Evolutionary conservation across 148 eudicot species (phyloP), one percentile per base, ranked within the genome.

Genomic region (Persicaria tinctoria): DNA sequence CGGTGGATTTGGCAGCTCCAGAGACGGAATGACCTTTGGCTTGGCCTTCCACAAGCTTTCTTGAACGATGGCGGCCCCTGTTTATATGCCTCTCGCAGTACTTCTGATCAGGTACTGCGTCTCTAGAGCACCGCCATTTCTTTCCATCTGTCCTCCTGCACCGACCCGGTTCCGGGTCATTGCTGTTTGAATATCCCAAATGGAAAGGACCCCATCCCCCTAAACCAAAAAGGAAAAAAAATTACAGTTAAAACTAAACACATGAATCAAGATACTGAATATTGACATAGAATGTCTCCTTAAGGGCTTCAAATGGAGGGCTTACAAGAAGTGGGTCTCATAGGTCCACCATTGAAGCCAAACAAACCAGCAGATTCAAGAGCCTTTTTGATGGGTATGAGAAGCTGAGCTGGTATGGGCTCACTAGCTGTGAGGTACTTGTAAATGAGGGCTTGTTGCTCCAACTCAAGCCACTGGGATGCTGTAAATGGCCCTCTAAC

Each of bases 1-100:
- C 16, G 44, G 70, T 46, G 44, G 73, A 23, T 73, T 51, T 74
- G 64, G 63, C 17, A 9, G 66, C 75, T 32, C 46, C 62, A 48
- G 57, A 8, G 56, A 72, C 74, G 57, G 74, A 72, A 72, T 72
- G 16, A 51, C 60, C 75, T 55, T 68, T 71, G 3, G 32, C 73
- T 71, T 79, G 86, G 86, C 82, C 84, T 84, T 84, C 86, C 97
- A 92, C 97, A 87, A 82, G 97, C 97, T 92, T 92, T 92, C 97
- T 92, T 92, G 97, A 92, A 92, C 97, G 97, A 81, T 92, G 94
- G 72, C 97, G 97, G 87, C 95, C 92, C 69, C 95, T 82, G 76
- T 90, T 92, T n/a, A 90, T 87, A 83, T 92, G 97, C 80, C 92
- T 83, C 79, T 92, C 97, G 81, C 97, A 92, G 80, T 92, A 92